These are phyloP conservation scores for Bryoglossum gracile DNA, from an alignment of 495 filamentous ascomycete species.

Conservation along the genomic window DNA sequence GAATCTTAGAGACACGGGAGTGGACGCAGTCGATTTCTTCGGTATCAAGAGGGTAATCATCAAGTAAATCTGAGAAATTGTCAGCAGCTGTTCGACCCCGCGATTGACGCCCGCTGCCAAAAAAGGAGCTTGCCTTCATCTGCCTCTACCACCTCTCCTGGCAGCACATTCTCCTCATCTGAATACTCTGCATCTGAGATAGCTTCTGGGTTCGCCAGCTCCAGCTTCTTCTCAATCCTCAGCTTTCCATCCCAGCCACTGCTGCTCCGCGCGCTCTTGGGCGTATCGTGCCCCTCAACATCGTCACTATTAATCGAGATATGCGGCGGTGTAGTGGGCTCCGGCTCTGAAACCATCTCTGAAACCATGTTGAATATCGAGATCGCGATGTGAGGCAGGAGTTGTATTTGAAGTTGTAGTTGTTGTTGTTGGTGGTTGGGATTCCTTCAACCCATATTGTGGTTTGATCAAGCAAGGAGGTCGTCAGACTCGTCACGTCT, in stretches of 20 bases:
- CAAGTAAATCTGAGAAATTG: conserved; percentile 41
- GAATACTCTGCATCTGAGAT: conserved; percentile 78
- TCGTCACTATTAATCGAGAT: conserved; percentile 20
- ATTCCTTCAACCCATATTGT: conserved; percentile 14
- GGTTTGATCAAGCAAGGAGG: too few relatives aligned
- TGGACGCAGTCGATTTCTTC: conserved; percentile 90
- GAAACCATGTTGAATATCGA: neutral
- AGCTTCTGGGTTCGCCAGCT: conserved; percentile 66
- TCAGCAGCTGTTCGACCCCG: neutral
- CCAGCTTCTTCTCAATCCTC: conserved; percentile 55
- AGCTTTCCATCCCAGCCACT: conserved; percentile 95
- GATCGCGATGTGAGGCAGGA: neutral
- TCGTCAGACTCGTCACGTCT: too few relatives aligned
- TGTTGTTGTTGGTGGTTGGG: neutral
- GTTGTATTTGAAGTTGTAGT: neutral
- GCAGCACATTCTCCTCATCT: conserved; percentile 67
- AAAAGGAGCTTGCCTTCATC: conserved; percentile 59
- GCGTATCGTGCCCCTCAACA: conserved; percentile 20
- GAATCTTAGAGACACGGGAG: conserved; percentile 71
- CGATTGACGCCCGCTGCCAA: neutral
- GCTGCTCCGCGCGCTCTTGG: conserved; percentile 40
- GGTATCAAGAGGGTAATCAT: conserved; percentile 41
- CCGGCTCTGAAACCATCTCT: conserved; percentile 21
- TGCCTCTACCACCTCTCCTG: conserved; percentile 66
- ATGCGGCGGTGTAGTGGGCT: conserved; percentile 17